Evolutionary conservation across 2,329 filamentous ascomycete genomes (phyloP).

Genomic region (Alternaria conjuncta): DNA sequence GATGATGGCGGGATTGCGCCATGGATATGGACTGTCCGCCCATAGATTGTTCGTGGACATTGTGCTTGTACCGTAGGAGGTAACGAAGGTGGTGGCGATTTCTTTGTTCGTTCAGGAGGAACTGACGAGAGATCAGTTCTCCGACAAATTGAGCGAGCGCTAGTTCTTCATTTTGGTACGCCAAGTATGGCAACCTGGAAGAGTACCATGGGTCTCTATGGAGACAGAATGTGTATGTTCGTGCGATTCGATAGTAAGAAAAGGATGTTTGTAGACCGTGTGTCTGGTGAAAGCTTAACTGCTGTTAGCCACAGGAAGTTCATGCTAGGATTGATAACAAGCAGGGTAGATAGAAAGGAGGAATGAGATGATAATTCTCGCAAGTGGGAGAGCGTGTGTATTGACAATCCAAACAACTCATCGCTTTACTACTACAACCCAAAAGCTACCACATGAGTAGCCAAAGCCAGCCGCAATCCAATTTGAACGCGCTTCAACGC

Average conservation of each 20-base stretch:
- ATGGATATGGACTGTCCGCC: constrained; percentile 13
- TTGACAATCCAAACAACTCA: not conserved
- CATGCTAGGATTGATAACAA: too few species aligned
- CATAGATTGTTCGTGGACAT: constrained; percentile 8
- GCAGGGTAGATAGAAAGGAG: too few species aligned
- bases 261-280: not conserved
- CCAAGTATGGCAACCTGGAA: constrained; percentile 7
- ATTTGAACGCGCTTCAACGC: not conserved
- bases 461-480: not conserved
- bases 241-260: not conserved
- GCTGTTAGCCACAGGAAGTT: too few species aligned
- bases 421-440: not conserved
- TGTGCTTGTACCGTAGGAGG: constrained; percentile 1
- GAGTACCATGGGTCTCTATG: constrained; percentile 4
- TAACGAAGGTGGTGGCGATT: not conserved
- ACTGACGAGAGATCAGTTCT: constrained; percentile 4
- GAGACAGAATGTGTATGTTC: not conserved
- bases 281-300: too few species aligned
- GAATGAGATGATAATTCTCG: too few species aligned
- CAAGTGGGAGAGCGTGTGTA: not conserved
- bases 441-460: not conserved
- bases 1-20: constrained; percentile 12
- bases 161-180: constrained; percentile 9
- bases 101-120: constrained; percentile 11
- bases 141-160: constrained; percentile 4